These are phyloP conservation scores for Brasilioporus rufonigricans DNA, from an alignment of 768 basidiomycete genomes.

Conservation along the genomic window DNA sequence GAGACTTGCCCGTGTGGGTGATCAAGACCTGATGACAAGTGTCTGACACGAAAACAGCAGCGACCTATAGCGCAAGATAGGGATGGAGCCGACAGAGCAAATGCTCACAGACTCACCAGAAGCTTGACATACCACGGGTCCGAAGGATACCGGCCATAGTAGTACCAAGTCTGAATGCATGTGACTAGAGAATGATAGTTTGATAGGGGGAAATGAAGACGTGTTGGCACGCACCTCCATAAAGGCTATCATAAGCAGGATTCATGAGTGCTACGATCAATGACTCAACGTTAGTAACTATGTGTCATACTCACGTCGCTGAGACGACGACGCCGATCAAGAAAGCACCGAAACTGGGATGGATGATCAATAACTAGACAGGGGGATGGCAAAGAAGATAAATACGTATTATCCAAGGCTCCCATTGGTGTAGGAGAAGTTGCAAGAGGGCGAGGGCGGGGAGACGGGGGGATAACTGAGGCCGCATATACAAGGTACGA, in stretches of 20 bases:
- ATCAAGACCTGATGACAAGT: conserved; percentile 57
- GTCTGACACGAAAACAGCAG: conserved; percentile 50
- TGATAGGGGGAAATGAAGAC: conserved; percentile 3
- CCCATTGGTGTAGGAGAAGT: conserved; percentile 11
- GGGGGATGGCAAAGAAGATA: not conserved
- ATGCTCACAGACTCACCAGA: conserved; percentile 36
- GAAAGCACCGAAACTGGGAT: conserved; percentile 49
- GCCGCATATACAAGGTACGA: not conserved
- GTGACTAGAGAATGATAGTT: conserved; percentile 41
- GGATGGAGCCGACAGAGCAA: not conserved
- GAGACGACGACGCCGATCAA: conserved; percentile 55
- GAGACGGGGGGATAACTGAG: not conserved
- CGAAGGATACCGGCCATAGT: conserved; percentile 46
- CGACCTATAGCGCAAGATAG: conserved; percentile 39
- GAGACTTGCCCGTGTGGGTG: conserved; percentile 45
- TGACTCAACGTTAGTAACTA: conserved; percentile 4
- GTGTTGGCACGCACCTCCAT: conserved; percentile 41
- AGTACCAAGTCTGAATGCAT: conserved; percentile 56
- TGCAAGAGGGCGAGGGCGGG: not conserved
- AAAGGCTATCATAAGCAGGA: conserved; percentile 36
- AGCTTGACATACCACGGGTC: conserved; percentile 52
- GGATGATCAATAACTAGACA: not conserved
- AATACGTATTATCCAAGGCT: conserved; percentile 40
- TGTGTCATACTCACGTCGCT: conserved; percentile 41
- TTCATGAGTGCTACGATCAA: not conserved